phyloP scores from a whole-genome alignment of 805 yeast genomes.

The Lipomyces spencermartinsiae region DNA sequence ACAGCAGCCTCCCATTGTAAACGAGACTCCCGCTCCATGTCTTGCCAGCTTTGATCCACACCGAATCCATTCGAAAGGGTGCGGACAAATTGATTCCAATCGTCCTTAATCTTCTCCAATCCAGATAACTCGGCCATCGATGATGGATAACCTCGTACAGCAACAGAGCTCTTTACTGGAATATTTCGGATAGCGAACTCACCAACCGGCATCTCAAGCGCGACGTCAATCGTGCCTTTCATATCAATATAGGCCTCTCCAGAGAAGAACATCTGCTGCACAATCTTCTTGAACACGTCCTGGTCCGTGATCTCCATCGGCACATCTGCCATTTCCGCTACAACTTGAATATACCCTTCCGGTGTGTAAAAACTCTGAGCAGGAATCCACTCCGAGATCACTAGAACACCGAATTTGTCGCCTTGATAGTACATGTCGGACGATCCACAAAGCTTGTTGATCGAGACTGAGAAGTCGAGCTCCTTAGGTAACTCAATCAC shows the following conservation, averaged over 20 bases:
- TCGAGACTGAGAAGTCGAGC: constrained; percentile 31
- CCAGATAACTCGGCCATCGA: not conserved
- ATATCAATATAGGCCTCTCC: constrained; percentile 37
- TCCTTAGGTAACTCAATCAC: constrained; percentile 37
- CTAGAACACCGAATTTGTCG: constrained; percentile 35
- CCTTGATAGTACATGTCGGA: constrained; percentile 35
- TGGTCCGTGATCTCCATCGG: constrained; percentile 39
- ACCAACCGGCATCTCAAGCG: constrained; percentile 33
- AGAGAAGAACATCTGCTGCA: constrained; percentile 30
- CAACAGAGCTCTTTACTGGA: constrained; percentile 37
- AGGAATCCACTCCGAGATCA: constrained; percentile 34
- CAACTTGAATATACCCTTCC: constrained; percentile 37
- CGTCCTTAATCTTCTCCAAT: not conserved
- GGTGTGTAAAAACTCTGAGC: constrained; percentile 31
- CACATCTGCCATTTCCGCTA: constrained; percentile 36
- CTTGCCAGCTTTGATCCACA: not conserved
- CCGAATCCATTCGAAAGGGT: not conserved
- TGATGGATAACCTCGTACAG: constrained; percentile 12
- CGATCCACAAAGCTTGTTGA: constrained; percentile 30
- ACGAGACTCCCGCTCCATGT: not conserved
- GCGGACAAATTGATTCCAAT: not conserved
- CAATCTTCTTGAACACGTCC: constrained; percentile 30
- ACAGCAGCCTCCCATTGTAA: not conserved
- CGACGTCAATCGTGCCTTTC: constrained; percentile 37
- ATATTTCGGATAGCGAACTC: constrained; percentile 27